These are phyloP conservation scores for Trametes hirsuta DNA, from an alignment of 1,284 basidiomycete genomes.

Conservation along the genomic window DNA sequence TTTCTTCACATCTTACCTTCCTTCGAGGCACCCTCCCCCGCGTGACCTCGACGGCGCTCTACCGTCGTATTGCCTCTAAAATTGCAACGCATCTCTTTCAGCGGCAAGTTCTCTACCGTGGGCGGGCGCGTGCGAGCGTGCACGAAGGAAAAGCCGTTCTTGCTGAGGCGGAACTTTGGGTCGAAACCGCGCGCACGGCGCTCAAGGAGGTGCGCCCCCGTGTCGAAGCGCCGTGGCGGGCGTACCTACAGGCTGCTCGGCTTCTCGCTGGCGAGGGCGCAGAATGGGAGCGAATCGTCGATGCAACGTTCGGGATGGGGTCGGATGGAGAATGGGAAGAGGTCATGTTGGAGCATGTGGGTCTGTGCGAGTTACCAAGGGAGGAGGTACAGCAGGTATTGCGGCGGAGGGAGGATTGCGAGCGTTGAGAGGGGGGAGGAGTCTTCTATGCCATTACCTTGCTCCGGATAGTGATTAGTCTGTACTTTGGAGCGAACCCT, in stretches of 20 bases:
- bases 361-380: constrained; percentile 52
- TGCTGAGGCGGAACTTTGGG: constrained; percentile 79
- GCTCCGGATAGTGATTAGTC: neutral
- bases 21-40: constrained; percentile 64
- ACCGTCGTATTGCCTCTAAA: constrained; percentile 68
- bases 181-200: constrained; percentile 68
- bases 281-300: constrained; percentile 47
- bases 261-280: constrained; percentile 63
- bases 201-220: constrained; percentile 41
- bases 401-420: constrained; percentile 47
- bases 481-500: no score
- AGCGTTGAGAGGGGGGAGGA: constrained; percentile 19
- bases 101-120: constrained; percentile 79
- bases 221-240: constrained; percentile 69
- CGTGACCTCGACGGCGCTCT: constrained; percentile 58
- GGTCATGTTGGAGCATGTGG: constrained; percentile 47
- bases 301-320: constrained; percentile 47
- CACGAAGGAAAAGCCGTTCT: constrained; percentile 59
- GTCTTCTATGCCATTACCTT: neutral
- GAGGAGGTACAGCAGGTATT: constrained; percentile 57
- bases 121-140: constrained; percentile 58
- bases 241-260: constrained; percentile 67
- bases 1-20: constrained; percentile 73
- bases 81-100: constrained; percentile 79
- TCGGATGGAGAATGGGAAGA: constrained; percentile 43